Evolutionary conservation across 176 grass and related monocot species (phyloP).

Genomic region (Ensete ventricosum): DNA sequence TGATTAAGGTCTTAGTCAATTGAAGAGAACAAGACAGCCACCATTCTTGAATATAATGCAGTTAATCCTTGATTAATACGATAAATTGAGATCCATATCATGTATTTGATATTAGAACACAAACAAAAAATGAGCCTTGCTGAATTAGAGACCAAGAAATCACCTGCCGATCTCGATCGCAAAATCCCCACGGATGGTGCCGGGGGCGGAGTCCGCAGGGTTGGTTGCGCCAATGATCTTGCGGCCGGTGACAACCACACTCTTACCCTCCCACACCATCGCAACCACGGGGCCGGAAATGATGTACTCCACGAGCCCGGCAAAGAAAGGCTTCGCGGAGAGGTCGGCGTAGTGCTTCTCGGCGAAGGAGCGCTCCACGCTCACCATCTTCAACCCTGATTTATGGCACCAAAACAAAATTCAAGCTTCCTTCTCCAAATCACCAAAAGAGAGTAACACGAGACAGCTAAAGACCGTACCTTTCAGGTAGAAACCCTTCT

Average conservation of each 20-base stretch:
- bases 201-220: constrained; percentile 58
- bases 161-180: constrained; percentile 91
- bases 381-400: constrained; percentile 75
- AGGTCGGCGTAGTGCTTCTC: constrained; percentile 98
- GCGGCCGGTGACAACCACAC: constrained; percentile 72
- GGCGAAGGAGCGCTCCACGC: constrained; percentile 75
- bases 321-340: constrained; percentile 82
- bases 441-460: neutral
- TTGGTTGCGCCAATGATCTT: constrained; percentile 86
- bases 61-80: neutral
- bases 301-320: constrained; percentile 81
- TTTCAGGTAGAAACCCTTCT: constrained; percentile 98
- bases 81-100: neutral
- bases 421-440: neutral
- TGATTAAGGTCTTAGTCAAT: no score
- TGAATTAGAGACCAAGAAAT: neutral
- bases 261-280: constrained; percentile 98
- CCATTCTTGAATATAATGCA: neutral
- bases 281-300: constrained; percentile 91
- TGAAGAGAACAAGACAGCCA: no score
- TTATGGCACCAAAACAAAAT: neutral
- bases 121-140: neutral
- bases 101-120: no score
- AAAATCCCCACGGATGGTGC: constrained; percentile 86
- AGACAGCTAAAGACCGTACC: constrained; percentile 22